These are phyloP conservation scores for Aureobasidium zeae DNA, from an alignment of 2,329 filamentous ascomycete species.

Conservation along the genomic window DNA sequence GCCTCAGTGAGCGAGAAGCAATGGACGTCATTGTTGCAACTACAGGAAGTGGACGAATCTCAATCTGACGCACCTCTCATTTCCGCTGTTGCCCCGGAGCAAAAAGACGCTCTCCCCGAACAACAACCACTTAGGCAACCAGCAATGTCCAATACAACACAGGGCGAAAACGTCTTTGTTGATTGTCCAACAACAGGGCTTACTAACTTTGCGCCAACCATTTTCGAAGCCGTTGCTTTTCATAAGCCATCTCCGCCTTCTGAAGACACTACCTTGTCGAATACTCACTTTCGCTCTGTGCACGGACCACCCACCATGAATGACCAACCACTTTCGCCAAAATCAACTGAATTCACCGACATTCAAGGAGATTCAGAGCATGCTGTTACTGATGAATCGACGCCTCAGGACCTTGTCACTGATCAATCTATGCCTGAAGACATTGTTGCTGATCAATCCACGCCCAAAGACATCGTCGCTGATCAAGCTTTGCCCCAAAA, in stretches of 20 bases:
- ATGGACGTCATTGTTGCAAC: background rate
- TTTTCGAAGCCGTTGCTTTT: too few species aligned
- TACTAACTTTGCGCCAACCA: background rate
- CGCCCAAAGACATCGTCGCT: too few species aligned
- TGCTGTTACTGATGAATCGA: background rate
- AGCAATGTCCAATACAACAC: background rate
- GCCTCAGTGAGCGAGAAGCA: background rate
- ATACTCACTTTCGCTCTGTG: too few species aligned
- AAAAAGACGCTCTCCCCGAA: background rate
- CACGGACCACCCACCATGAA: conserved; percentile 1
- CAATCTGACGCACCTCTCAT: background rate
- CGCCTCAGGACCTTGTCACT: too few species aligned
- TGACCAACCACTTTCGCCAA: too few species aligned
- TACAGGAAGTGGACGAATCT: background rate
- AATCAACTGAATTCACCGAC: too few species aligned
- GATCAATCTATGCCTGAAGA: too few species aligned
- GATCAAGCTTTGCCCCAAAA: too few species aligned
- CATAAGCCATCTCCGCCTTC: too few species aligned
- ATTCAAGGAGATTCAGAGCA: too few species aligned
- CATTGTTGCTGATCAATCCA: too few species aligned
- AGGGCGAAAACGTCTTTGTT: background rate
- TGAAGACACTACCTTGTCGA: too few species aligned
- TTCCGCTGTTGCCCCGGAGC: background rate
- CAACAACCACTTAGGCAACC: background rate
- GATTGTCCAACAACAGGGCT: background rate